Conservation (phyloP, 2,329 filamentous ascomycete genomes). For the Sporothrix globosa region DNA sequence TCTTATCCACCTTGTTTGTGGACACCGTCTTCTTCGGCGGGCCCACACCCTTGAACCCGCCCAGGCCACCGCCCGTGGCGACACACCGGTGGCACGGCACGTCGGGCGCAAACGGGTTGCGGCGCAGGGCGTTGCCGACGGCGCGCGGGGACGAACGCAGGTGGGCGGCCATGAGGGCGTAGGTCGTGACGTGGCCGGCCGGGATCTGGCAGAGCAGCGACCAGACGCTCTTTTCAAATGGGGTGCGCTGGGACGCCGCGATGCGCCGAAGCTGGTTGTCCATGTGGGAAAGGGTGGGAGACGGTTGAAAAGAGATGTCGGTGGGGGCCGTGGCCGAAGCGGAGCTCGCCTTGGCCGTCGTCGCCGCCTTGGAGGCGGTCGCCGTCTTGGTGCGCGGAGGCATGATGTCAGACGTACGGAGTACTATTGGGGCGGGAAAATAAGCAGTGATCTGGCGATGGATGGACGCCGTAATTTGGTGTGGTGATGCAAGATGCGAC, state of each 20-base stretch:
- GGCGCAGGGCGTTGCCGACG: conserved; percentile 74
- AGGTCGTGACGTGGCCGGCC: conserved; percentile 73
- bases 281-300: conserved; percentile 39
- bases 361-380: neutral
- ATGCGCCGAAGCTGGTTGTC: conserved; percentile 51
- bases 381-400: neutral
- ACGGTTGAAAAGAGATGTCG: neutral
- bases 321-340: neutral
- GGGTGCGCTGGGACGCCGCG: conserved; percentile 49
- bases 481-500: neutral
- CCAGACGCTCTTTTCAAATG: conserved; percentile 69
- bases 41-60: conserved; percentile 72
- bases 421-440: no score
- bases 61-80: conserved; percentile 70
- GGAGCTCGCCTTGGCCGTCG: neutral
- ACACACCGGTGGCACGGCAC: conserved; percentile 84
- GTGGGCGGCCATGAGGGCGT: conserved; percentile 70
- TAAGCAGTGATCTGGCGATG: neutral
- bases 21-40: conserved; percentile 52
- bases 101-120: conserved; percentile 80
- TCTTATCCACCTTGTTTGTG: conserved; percentile 55
- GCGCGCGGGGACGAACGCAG: conserved; percentile 73
- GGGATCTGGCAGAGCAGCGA: conserved; percentile 76
- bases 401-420: neutral
- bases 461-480: no score